These are phyloP conservation scores for Monocercomonoides exilis DNA, from an alignment of 78 protist genomes.

Conservation along the genomic window DNA sequence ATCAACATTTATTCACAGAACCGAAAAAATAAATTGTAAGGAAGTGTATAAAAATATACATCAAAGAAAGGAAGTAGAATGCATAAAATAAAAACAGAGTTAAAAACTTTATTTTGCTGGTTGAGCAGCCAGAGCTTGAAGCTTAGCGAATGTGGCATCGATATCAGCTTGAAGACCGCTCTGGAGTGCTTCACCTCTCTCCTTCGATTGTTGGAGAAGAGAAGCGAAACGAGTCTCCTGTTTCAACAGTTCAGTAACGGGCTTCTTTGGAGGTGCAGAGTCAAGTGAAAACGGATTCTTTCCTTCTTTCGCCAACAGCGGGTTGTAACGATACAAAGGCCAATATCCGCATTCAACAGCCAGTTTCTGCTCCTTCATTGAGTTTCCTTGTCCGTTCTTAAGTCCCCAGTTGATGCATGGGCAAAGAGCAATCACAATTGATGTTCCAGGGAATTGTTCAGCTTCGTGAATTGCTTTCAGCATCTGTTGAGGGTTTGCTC, in stretches of 20 bases:
- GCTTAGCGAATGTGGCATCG: neutral
- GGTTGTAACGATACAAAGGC: conserved; percentile 71
- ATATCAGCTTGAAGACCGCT: neutral
- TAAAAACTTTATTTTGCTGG: too few relatives aligned
- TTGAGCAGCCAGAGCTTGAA: too few relatives aligned
- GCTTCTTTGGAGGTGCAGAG: neutral
- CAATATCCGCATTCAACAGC: conserved; percentile 68
- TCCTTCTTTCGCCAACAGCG: conserved; percentile 26
- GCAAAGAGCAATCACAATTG: conserved; percentile 45
- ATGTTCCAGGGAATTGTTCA: conserved; percentile 49
- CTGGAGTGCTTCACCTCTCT: neutral
- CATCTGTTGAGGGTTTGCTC: conserved; percentile 32
- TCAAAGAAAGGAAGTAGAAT: too few relatives aligned
- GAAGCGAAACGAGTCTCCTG: conserved; percentile 25
- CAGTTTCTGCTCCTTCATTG: neutral
- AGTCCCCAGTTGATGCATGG: conserved; percentile 50
- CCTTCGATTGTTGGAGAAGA: neutral
- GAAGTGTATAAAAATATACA: too few relatives aligned
- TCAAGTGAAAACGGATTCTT: conserved; percentile 53
- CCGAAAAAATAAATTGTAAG: too few relatives aligned
- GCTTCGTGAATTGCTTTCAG: conserved; percentile 26
- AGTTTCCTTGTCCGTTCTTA: neutral
- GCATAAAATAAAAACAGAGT: too few relatives aligned
- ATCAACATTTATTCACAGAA: too few relatives aligned
- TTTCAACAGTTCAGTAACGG: conserved; percentile 11